Conservation (phyloP, 2,329 filamentous ascomycete genomes). For the Diaporthe caulivora region DNA sequence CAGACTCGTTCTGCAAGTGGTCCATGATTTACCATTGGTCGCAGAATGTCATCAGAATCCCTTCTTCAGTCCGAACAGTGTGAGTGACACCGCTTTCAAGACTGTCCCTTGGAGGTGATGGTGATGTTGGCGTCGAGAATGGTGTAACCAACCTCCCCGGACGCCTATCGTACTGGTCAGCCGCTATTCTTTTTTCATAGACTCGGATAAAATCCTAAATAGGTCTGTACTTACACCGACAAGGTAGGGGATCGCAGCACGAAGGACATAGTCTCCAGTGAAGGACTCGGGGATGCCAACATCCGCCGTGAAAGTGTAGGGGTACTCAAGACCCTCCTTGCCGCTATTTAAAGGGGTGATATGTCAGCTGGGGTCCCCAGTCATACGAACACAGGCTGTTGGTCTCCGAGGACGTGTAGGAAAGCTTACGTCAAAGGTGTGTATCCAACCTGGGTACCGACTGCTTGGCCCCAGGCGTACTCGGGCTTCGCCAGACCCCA, state of each 20-base stretch:
- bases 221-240: slow-evolving; percentile 24
- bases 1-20: background rate
- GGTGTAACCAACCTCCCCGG: slow-evolving; percentile 9
- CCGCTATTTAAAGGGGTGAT: background rate
- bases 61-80: background rate
- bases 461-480: slow-evolving; percentile 41
- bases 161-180: slow-evolving; percentile 24
- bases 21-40: background rate
- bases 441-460: slow-evolving; percentile 49
- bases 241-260: slow-evolving; percentile 31
- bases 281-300: slow-evolving; percentile 26
- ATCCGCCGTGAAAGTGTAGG: slow-evolving; percentile 31
- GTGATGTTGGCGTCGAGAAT: slow-evolving; percentile 31
- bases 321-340: slow-evolving; percentile 25
- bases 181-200: no score
- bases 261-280: slow-evolving; percentile 32
- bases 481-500: slow-evolving; percentile 45
- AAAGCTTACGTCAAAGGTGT: slow-evolving; percentile 37
- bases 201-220: no score
- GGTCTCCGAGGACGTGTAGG: background rate
- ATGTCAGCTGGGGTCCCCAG: background rate
- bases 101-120: slow-evolving; percentile 9
- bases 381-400: background rate
- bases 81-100: no score
- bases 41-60: background rate